Evolutionary conservation across 257 asterid species (phyloP).

Genomic region (Nicotiana obtusifolia): DNA sequence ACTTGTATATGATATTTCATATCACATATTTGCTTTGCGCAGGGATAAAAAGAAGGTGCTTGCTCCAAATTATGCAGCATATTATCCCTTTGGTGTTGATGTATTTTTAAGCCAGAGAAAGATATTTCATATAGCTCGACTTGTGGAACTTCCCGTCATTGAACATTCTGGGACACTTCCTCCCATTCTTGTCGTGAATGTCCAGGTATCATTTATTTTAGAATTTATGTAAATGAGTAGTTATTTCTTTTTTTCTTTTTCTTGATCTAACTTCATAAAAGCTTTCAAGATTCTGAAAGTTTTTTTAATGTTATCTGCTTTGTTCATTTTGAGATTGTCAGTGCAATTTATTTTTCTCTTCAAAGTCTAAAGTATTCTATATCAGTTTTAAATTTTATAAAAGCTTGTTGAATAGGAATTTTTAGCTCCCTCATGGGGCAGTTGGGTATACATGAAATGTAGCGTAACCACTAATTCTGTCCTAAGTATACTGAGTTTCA

Average conservation of each 20-base stretch:
- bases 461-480: neutral
- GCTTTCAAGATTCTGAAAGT: neutral
- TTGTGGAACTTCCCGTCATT: conserved; percentile 64
- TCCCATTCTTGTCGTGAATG: conserved; percentile 84
- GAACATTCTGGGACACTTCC: conserved; percentile 69
- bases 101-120: conserved; percentile 76
- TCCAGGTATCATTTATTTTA: conserved; percentile 49
- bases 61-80: conserved; percentile 76
- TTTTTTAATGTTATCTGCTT: neutral
- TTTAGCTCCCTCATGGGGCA: neutral
- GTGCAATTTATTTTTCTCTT: neutral
- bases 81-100: conserved; percentile 89
- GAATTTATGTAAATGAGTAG: neutral
- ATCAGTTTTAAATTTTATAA: neutral
- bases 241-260: neutral
- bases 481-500: neutral
- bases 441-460: neutral
- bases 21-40: conserved; percentile 11
- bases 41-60: conserved; percentile 90
- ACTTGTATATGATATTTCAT: conserved; percentile 2
- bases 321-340: neutral
- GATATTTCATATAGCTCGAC: conserved; percentile 77
- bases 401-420: neutral
- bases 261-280: neutral
- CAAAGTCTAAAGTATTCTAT: neutral